phyloP scores from a whole-genome alignment of 2,329 filamentous ascomycete genomes.

The Monosporascus cannonballus region DNA sequence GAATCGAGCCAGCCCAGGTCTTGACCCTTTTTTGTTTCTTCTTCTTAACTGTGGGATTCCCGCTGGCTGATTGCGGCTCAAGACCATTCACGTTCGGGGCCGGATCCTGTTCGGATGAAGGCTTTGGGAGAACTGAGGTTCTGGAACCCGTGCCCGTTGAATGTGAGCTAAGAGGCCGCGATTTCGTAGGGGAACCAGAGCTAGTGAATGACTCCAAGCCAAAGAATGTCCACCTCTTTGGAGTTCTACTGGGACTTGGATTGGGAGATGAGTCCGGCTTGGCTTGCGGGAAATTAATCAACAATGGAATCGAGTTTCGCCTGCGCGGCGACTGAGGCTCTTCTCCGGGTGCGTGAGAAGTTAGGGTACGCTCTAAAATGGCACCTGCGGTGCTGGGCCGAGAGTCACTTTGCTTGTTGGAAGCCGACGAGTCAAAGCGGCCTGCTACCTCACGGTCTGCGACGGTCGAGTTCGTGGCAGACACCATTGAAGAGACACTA shows the following conservation, averaged over 20 bases:
- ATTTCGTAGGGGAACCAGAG: conserved; percentile 39
- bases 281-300: conserved; percentile 36
- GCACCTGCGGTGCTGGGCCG: conserved; percentile 67
- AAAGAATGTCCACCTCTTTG: conserved; percentile 58
- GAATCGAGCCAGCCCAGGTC: conserved; percentile 61
- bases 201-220: conserved; percentile 49
- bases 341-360: conserved; percentile 26
- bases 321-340: conserved; percentile 36
- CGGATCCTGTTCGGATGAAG: conserved; percentile 31
- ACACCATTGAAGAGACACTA: conserved; percentile 74
- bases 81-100: conserved; percentile 21
- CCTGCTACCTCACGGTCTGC: conserved; percentile 34
- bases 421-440: conserved; percentile 32
- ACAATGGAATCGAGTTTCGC: conserved; percentile 54
- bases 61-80: conserved; percentile 12
- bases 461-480: conserved; percentile 42
- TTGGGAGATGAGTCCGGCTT: conserved; percentile 28
- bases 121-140: conserved; percentile 18
- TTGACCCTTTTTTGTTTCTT: conserved; percentile 71
- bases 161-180: conserved; percentile 40
- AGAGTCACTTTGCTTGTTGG: conserved; percentile 38
- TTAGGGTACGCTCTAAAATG: conserved; percentile 51
- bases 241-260: conserved; percentile 44
- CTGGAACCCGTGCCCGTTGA: conserved; percentile 35
- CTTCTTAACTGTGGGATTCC: conserved; percentile 33